Evolutionary conservation across 306 rosid species (phyloP).

Genomic region (Vachellia pachyceras): DNA sequence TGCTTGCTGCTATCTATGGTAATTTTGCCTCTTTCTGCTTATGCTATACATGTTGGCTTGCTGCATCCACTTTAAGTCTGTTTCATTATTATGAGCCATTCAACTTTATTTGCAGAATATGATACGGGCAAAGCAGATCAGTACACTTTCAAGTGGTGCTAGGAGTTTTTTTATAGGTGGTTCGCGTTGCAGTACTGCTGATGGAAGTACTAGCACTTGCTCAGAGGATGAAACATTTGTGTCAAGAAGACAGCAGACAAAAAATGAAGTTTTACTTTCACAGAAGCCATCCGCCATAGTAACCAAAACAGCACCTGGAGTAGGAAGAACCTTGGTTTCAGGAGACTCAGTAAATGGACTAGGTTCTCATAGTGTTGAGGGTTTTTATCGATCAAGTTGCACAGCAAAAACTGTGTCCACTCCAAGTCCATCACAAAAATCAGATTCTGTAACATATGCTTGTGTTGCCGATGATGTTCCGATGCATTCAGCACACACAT

Average conservation of each 20-base stretch:
- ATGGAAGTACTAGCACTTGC: slow-evolving; percentile 83
- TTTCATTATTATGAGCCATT: slow-evolving; percentile 27
- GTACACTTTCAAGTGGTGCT: slow-evolving; percentile 77
- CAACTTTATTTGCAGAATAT: slow-evolving; percentile 55
- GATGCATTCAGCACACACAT: slow-evolving; percentile 41
- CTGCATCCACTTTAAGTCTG: not conserved
- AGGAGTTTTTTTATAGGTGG: slow-evolving; percentile 78
- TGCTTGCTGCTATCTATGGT: not conserved
- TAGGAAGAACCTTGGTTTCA: slow-evolving; percentile 52
- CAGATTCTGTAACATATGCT: slow-evolving; percentile 60
- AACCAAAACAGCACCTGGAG: slow-evolving; percentile 51
- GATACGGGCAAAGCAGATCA: slow-evolving; percentile 81
- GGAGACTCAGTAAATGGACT: slow-evolving; percentile 49
- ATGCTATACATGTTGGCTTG: slow-evolving; percentile 9
- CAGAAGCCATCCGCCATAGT: slow-evolving; percentile 60
- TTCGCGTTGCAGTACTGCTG: slow-evolving; percentile 66
- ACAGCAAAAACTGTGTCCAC: slow-evolving; percentile 46
- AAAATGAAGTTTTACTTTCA: slow-evolving; percentile 49
- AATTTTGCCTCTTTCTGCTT: not conserved
- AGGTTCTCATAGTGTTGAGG: slow-evolving; percentile 48
- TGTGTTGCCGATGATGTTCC: slow-evolving; percentile 47
- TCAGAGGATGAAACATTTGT: slow-evolving; percentile 81
- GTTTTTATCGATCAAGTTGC: slow-evolving; percentile 43
- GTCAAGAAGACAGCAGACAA: slow-evolving; percentile 57
- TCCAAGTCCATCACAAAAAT: slow-evolving; percentile 49